phyloP scores from a whole-genome alignment of 1,284 basidiomycete genomes.

The Ganoderma sinense region DNA sequence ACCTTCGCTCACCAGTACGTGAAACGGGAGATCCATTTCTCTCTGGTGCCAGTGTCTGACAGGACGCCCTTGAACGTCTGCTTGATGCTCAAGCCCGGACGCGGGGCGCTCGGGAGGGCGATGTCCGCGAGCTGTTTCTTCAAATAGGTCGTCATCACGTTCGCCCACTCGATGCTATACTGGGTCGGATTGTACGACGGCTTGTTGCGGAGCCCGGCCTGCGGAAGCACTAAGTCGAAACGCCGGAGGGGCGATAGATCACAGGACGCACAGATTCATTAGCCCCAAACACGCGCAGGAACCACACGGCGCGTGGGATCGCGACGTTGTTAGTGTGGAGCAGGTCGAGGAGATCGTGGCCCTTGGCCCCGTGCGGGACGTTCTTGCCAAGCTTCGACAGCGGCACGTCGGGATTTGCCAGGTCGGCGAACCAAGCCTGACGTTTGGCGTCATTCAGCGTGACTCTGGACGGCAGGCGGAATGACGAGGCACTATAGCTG shows the following conservation, averaged over 20 bases:
- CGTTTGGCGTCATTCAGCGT: conserved; percentile 92
- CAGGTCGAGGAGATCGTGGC: conserved; percentile 90
- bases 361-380: conserved; percentile 94
- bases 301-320: conserved; percentile 92
- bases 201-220: conserved; percentile 79
- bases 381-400: conserved; percentile 88
- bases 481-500: conserved; percentile 68
- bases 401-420: conserved; percentile 90
- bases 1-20: conserved; percentile 68
- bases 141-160: conserved; percentile 86
- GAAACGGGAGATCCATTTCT: conserved; percentile 84
- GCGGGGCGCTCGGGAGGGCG: conserved; percentile 79
- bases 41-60: conserved; percentile 71
- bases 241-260: neutral
- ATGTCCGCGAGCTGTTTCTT: conserved; percentile 91
- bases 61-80: conserved; percentile 82
- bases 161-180: conserved; percentile 93
- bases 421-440: conserved; percentile 89
- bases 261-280: conserved; percentile 81
- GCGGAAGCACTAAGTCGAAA: conserved; percentile 4
- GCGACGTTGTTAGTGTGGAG: conserved; percentile 86
- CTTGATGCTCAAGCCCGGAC: conserved; percentile 78
- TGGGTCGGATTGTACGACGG: conserved; percentile 79
- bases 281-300: conserved; percentile 92
- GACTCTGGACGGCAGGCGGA: conserved; percentile 87